These are phyloP conservation scores for Venturia pyrina DNA, from an alignment of 2,329 filamentous ascomycete genomes.

Conservation along the genomic window DNA sequence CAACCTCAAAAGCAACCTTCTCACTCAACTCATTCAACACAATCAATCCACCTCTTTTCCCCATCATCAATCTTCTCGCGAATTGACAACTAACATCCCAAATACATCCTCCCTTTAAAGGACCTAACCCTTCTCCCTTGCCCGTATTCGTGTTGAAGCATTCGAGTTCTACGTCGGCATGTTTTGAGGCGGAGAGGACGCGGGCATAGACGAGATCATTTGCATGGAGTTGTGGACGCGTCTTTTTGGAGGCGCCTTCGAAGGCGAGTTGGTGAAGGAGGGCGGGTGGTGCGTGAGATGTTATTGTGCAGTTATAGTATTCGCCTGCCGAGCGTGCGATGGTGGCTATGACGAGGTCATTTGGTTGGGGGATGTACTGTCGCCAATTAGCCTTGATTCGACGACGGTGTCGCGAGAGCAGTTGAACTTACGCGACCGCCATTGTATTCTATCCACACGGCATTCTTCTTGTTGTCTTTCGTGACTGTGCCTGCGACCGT, in stretches of 20 bases:
- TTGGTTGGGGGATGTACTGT: constrained; percentile 68
- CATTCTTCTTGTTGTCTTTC: constrained; percentile 62
- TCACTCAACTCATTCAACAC: constrained; percentile 74
- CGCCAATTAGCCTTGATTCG: constrained; percentile 23
- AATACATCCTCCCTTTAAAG: constrained; percentile 75
- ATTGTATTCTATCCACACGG: constrained; percentile 65
- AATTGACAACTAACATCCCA: constrained; percentile 72
- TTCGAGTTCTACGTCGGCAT: constrained; percentile 83
- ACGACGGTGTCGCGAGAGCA: constrained; percentile 15
- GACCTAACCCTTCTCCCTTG: constrained; percentile 79
- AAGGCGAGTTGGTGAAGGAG: constrained; percentile 83
- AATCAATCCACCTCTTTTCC: constrained; percentile 49
- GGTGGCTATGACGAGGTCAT: constrained; percentile 82
- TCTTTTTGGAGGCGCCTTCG: constrained; percentile 86
- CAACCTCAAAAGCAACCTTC: constrained; percentile 83
- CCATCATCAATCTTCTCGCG: constrained; percentile 56
- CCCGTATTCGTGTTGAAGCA: constrained; percentile 75
- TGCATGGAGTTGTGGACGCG: constrained; percentile 62
- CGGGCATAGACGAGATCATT: constrained; percentile 85
- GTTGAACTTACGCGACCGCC: constrained; percentile 51
- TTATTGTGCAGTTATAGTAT: constrained; percentile 68
- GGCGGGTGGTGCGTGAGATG: constrained; percentile 51
- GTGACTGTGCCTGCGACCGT: constrained; percentile 58
- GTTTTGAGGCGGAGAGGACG: constrained; percentile 64
- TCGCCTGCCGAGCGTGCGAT: constrained; percentile 68